Conservation (phyloP, 257 asterid species). For the Penstemon eatonii region DNA sequence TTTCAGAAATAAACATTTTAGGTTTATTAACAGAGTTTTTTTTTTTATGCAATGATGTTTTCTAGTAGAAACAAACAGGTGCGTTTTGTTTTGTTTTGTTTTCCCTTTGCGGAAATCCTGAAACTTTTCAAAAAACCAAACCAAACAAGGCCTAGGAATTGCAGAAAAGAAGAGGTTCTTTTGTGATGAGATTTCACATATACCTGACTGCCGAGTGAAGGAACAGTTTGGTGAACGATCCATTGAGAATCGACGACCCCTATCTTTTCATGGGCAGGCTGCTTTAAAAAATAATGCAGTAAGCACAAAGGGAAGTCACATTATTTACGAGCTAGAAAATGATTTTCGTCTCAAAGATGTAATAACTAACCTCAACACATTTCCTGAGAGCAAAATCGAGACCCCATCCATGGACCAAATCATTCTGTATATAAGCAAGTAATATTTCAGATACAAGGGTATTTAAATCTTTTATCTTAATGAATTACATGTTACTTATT, state of each 20-base stretch:
- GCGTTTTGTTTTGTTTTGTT: no score
- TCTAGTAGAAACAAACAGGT: no score
- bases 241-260: constrained; percentile 96
- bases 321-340: background rate
- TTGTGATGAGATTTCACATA: background rate
- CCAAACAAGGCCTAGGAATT: background rate
- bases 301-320: background rate
- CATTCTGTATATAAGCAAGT: constrained; percentile 64
- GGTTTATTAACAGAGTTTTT: no score
- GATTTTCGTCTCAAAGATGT: background rate
- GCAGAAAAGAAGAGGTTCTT: background rate
- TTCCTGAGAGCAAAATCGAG: constrained; percentile 91
- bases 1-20: no score
- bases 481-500: no score
- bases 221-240: constrained; percentile 94
- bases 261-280: constrained; percentile 94
- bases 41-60: no score
- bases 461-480: no score
- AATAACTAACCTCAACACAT: constrained; percentile 80
- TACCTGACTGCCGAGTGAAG: constrained; percentile 94
- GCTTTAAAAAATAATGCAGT: constrained; percentile 18
- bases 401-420: constrained; percentile 99
- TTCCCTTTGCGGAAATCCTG: background rate
- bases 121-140: background rate
- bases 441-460: constrained; percentile 20